These are phyloP conservation scores for Loxodes magnus DNA, from an alignment of 73 alveolate species.

Conservation along the genomic window DNA sequence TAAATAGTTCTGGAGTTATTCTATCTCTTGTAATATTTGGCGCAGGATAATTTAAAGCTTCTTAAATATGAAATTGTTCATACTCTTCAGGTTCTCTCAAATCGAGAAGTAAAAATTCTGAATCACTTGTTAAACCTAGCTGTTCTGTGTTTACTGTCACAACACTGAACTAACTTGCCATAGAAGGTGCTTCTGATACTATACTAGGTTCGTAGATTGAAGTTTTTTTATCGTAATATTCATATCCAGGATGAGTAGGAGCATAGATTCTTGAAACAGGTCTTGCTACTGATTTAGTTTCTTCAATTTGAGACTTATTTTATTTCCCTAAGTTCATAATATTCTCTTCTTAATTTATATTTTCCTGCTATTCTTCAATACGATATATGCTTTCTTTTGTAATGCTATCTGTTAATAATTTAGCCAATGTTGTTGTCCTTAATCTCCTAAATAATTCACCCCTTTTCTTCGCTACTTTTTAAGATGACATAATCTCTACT, in stretches of 20 bases:
- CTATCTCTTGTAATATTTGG: constrained; percentile 74
- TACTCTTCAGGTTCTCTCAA: constrained; percentile 77
- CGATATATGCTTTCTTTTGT: neutral
- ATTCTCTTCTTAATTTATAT: too few species aligned
- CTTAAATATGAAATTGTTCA: constrained; percentile 45
- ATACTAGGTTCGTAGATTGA: constrained; percentile 32
- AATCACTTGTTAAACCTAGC: constrained; percentile 55
- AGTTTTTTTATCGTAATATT: constrained; percentile 18
- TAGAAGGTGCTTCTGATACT: constrained; percentile 28
- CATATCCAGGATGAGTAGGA: neutral
- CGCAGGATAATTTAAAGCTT: constrained; percentile 61
- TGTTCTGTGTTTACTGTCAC: constrained; percentile 70
- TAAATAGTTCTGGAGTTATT: constrained; percentile 46
- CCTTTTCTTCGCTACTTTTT: constrained; percentile 63
- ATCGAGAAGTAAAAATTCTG: constrained; percentile 63
- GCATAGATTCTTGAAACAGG: too few species aligned
- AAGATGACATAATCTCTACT: constrained; percentile 41
- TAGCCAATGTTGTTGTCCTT: constrained; percentile 53
- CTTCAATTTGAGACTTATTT: neutral
- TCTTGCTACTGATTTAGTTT: neutral
- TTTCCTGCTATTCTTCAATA: neutral
- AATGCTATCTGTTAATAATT: constrained; percentile 23
- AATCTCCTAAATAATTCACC: constrained; percentile 69
- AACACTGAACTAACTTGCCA: neutral
- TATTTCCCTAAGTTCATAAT: too few species aligned